Base-by-base conservation (phyloP, 78 protist genomes). In the Protostelium mycophagum region DNA sequence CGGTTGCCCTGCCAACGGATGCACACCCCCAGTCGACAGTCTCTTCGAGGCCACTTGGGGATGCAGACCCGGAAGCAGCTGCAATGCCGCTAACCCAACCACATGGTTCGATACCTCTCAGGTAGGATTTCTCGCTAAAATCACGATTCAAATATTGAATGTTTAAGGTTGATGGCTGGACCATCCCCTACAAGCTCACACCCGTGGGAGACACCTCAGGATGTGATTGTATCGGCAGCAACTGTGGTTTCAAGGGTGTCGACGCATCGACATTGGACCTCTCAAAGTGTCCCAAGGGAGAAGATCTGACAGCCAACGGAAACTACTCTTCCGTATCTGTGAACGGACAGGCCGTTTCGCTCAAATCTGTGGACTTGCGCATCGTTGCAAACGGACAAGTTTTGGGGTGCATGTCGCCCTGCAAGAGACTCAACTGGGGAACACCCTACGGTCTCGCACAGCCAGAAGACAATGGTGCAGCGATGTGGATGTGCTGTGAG, bases 41-140 rank as follows among this genome's bases (percentile, higher is more conserved):
- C 73, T 51, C 73, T 51, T 51, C 73, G 73, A 51, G 73, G 73
- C 73, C 73, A 51, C 73, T 51, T 51, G 73, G 73, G 73, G 73
- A 51, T 51, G 73, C 73, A 51, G 16, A 16, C 73, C 73, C 16
- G 73, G 73, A 25, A 51, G 31, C 73, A 16, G 73, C 73, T 51
- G 73, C 16, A 51, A 51, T 51, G 73, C 73, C 16, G 73, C 73
- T 16, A 51, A 51, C 16, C 73, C 73, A 5, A 51, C 73, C 73
- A 51, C 73, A 25, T 51, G 73, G 73, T 51, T 51, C 73, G 73
- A 51, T 16, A 51, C 73, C 73, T 51, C 73, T 51, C 73, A 51
- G 73, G 73, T 51, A n/a, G n/a, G n/a, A n/a, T n/a, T n/a, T n/a
- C n/a, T n/a, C n/a, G n/a, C n/a, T n/a, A n/a, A n/a, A n/a, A n/a